Percentiles rank a stretch among this genome's conserved stretches.
phyloP scores from a whole-genome alignment of 805 yeast species.

The Cyberlindnera nakhonratchasimensis region DNA sequence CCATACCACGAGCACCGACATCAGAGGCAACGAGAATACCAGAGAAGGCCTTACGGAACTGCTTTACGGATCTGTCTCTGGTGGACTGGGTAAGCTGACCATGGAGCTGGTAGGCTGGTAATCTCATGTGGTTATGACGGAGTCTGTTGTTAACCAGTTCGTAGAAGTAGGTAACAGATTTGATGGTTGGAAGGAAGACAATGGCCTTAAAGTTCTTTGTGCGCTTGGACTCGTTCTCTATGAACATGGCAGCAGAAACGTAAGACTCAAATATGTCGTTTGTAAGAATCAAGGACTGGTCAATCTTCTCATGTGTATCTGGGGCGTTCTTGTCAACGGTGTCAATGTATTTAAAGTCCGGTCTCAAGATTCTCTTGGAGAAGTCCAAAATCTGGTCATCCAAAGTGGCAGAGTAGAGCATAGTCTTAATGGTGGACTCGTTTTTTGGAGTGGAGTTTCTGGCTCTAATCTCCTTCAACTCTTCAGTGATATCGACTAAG shows the following conservation, averaged over 20 bases:
- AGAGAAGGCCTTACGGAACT: constrained; percentile 43
- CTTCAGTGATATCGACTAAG: constrained; percentile 53
- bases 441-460: constrained; percentile 28
- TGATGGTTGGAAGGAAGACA: constrained; percentile 77
- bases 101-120: constrained; percentile 48
- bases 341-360: constrained; percentile 59
- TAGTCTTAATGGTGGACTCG: constrained; percentile 49
- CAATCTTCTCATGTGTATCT: constrained; percentile 74
- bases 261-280: constrained; percentile 53
- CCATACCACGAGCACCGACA: constrained; percentile 96
- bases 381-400: constrained; percentile 62
- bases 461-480: constrained; percentile 37
- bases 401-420: constrained; percentile 87
- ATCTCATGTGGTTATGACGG: constrained; percentile 23
- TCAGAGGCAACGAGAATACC: constrained; percentile 81
- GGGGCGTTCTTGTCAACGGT: constrained; percentile 72
- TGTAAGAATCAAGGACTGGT: constrained; percentile 60
- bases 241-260: constrained; percentile 51
- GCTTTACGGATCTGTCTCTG: constrained; percentile 57
- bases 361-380: constrained; percentile 57
- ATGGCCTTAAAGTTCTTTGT: constrained; percentile 65
- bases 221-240: constrained; percentile 38
- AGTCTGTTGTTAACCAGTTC: constrained; percentile 23
- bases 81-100: constrained; percentile 70
- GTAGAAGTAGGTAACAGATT: constrained; percentile 51